phyloP scores from a whole-genome alignment of 176 grass and related monocot species.

The Canna indica region DNA sequence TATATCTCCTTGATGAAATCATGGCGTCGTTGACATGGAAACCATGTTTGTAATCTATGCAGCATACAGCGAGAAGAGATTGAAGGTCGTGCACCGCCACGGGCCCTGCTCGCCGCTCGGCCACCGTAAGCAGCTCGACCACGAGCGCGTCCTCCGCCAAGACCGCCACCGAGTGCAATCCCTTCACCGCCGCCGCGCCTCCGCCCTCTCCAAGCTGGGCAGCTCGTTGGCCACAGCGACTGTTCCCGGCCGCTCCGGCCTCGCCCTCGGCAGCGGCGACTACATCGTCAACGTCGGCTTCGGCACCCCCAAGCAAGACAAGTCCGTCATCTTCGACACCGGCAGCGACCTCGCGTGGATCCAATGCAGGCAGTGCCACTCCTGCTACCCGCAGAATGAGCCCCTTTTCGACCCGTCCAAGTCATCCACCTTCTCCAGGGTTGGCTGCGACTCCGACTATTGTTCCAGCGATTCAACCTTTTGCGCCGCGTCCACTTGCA shows the following conservation, averaged over 20 bases:
- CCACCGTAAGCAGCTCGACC: neutral
- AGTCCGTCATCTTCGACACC: conserved; percentile 6
- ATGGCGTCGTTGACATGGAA: neutral
- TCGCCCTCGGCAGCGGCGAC: neutral
- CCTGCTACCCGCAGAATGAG: conserved; percentile 5
- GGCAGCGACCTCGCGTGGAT: conserved; percentile 14
- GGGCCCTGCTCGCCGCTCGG: conserved; percentile 1
- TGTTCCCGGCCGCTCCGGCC: neutral
- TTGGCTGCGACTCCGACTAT: neutral
- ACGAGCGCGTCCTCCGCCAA: neutral
- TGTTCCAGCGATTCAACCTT: neutral
- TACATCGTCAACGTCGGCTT: neutral
- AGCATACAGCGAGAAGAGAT: neutral
- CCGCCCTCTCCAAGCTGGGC: neutral
- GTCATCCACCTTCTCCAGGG: neutral
- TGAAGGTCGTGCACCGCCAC: neutral
- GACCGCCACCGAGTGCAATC: neutral
- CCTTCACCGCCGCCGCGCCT: neutral
- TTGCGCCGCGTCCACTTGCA: neutral
- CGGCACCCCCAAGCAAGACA: neutral
- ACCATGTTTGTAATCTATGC: neutral
- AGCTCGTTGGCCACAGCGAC: neutral
- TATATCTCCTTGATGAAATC: neutral
- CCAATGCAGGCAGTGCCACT: neutral
- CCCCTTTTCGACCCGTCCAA: conserved; percentile 1